Base-by-base conservation (phyloP, 1,139 yeast species). In the Suhomyces chickasaworum region DNA sequence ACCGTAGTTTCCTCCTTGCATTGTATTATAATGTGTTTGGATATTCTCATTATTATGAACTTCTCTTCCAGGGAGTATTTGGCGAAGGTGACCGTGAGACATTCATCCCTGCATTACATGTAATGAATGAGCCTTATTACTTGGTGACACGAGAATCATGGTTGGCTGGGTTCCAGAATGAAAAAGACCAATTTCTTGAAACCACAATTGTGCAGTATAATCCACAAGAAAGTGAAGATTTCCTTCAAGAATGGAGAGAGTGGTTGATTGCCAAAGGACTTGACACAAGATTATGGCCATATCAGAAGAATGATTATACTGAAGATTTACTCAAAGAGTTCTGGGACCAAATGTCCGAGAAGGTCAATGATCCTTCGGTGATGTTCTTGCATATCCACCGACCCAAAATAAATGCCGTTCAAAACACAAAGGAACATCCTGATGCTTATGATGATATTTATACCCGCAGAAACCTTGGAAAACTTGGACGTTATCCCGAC, bases 331-430 rank as follows among this genome's bases (percentile, higher is more conserved):
- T 53, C 37, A 16, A 32, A 16, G 47, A 54, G 22, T 57, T 55
- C 40, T 27, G 37, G 30, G n/a, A 25, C 2, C 50, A 39, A 48
- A 50, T 21, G 12, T 35, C 39, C n/a, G 34, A 30, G 10, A 37
- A 36, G 12, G 60, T 55, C 46, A 46, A 50, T 15, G 44, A 51
- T 27, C 69, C 73, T 5, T 54, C 57, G 15, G 65, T 66, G n/a
- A 48, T 63, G 47, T 75, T 75, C 54, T 63, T 75, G 45, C 79
- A 75, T 53, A 63, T 70, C 32, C 77, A 73, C 53, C 68, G 71
- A 46, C 78, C 78, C 2, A 73, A 73, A 41, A 60, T 69, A 40
- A 65, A 69, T 39, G 70, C 73, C 2, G 55, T 68, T 7, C 55
- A 52, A 18, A 63, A 63, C 40, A 50, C 62, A 17, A 35, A 35